Evolutionary conservation across 345 rosid genomes (phyloP), one percentile per base, ranked within the genome.

Genomic region (Rubroshorea leprosula): DNA sequence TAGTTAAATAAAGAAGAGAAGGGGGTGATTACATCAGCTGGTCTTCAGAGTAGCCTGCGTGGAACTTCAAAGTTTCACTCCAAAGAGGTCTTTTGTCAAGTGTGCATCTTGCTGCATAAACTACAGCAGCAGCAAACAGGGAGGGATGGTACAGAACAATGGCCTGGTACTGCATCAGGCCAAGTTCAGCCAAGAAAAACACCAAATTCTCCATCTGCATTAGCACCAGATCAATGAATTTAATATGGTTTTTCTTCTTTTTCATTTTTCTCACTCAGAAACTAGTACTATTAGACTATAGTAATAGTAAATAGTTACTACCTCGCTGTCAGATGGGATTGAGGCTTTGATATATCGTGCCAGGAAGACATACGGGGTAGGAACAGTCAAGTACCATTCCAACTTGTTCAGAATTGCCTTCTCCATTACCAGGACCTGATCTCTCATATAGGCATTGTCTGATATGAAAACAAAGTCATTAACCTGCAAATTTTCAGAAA

Each of bases 351-450:
- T 70, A 64, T 78, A 89, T 49, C 96, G 74, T 25, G 80, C 81
- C 41, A 91, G 87, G 72, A 91, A 91, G 27, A 87, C 98, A 55
- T 87, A 91, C 0, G 78, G 89, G 3, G 98, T 91, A 1, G 96
- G 96, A 14, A 87, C 90, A 1, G 92, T 87, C 62, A 92, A 44
- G 41, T 83, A 74, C 98, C 98, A 92, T 60, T 80, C 87, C 47
- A 92, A 68, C 77, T 76, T 78, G 31, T 76, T 84, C 68, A 89
- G 61, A 26, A 89, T 89, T 2, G 83, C 61, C 63, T 92, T 89
- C 80, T 92, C 96, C 96, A 83, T 84, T 18, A 63, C 69, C 50
- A 92, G 83, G 41, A 92, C 78, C 55, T 89, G 90, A 43, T 86
- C 89, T 68, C 83, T 80, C 5, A 20, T 47, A 70, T 90, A 90